Evolutionary conservation across 2,329 filamentous ascomycete species (phyloP).

Genomic region (Aspergillus brunneoviolaceus): DNA sequence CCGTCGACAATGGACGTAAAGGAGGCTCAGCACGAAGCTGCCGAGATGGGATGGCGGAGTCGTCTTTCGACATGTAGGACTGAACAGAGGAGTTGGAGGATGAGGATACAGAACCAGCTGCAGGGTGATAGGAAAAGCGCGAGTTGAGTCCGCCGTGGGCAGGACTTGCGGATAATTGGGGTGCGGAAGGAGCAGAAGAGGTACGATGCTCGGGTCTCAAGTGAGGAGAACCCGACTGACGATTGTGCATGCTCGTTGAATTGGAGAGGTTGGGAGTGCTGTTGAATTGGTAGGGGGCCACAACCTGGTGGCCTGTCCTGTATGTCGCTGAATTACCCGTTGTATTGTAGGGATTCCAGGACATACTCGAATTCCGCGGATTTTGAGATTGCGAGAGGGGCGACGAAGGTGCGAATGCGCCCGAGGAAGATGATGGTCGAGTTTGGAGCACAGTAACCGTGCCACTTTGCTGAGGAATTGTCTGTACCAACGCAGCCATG

Average conservation of each 20-base stretch:
- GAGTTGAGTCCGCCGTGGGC: constrained; percentile 32
- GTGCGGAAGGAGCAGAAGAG: constrained; percentile 52
- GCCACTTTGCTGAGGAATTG: constrained; percentile 72
- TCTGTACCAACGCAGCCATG: constrained; percentile 85
- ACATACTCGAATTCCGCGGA: constrained; percentile 39
- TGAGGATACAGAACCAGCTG: constrained; percentile 55
- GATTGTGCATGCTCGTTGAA: constrained; percentile 50
- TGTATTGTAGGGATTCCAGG: constrained; percentile 44
- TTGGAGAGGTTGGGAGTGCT: constrained; percentile 65
- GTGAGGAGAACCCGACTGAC: constrained; percentile 54
- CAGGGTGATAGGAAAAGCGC: constrained; percentile 46
- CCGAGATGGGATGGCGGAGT: constrained; percentile 45
- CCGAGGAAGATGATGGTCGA: constrained; percentile 64
- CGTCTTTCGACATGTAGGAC: constrained; percentile 50
- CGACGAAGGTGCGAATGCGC: constrained; percentile 50
- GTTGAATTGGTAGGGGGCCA: constrained; percentile 76
- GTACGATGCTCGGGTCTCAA: constrained; percentile 58
- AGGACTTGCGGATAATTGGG: constrained; percentile 38
- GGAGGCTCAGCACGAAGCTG: constrained; percentile 37
- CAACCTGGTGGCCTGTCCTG: constrained; percentile 56
- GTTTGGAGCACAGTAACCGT: constrained; percentile 75
- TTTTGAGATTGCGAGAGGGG: constrained; percentile 41
- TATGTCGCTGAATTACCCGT: constrained; percentile 44
- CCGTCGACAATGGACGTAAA: constrained; percentile 47
- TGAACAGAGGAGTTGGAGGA: constrained; percentile 51